These are phyloP conservation scores for Austroboletus eburneus DNA, from an alignment of 768 basidiomycete species.

Conservation along the genomic window DNA sequence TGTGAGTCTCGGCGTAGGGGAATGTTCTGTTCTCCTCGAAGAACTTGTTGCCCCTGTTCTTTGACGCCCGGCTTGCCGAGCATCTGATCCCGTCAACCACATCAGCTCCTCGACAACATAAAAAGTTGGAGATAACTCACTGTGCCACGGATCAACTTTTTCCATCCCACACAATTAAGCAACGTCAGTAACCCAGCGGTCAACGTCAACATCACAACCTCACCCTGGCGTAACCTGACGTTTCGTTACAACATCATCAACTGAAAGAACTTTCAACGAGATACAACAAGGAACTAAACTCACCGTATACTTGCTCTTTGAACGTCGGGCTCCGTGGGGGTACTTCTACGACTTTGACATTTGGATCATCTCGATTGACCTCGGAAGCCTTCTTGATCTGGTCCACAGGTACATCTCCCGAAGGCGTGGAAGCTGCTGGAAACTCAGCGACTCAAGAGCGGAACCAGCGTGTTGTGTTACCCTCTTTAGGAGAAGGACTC, in stretches of 20 bases:
- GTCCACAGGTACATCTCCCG: conserved; percentile 30
- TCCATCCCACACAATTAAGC: neutral
- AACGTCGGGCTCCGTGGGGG: conserved; percentile 39
- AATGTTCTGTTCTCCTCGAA: conserved; percentile 44
- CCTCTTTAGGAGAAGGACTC: conserved; percentile 33
- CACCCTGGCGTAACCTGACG: conserved; percentile 31
- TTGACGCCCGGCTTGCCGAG: conserved; percentile 40
- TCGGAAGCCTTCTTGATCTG: conserved; percentile 27
- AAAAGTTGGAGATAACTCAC: conserved; percentile 18
- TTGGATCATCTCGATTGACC: conserved; percentile 23
- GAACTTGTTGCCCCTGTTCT: conserved; percentile 50
- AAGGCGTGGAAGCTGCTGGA: conserved; percentile 30
- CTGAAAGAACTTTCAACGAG: neutral
- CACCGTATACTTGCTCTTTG: conserved; percentile 58
- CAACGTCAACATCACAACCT: conserved; percentile 1
- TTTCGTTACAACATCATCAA: neutral
- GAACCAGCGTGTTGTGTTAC: conserved; percentile 25
- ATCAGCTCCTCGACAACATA: conserved; percentile 1
- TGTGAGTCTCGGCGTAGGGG: conserved; percentile 25
- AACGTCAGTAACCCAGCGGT: conserved; percentile 1
- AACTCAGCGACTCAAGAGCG: neutral
- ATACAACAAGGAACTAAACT: neutral
- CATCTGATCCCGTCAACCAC: conserved; percentile 12
- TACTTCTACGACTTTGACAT: conserved; percentile 22
- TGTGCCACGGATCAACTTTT: conserved; percentile 29